phyloP scores from a whole-genome alignment of 1,284 basidiomycete species.

The Retiboletus flavoniger region DNA sequence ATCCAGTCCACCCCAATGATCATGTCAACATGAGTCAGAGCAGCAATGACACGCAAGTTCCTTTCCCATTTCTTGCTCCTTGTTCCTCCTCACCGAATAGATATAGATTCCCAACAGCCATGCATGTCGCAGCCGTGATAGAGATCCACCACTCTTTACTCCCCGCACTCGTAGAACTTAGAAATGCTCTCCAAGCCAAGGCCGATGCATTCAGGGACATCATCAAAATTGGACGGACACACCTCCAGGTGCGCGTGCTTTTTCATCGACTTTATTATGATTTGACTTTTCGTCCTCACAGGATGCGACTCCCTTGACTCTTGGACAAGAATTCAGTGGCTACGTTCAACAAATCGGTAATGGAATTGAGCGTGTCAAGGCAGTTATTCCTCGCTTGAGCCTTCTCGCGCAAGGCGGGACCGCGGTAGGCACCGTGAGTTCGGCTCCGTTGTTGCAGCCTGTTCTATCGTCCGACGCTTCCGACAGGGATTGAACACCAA shows the following conservation, averaged over 20 bases:
- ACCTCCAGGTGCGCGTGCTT: slow-evolving; percentile 67
- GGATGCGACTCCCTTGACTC: slow-evolving; percentile 97
- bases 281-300: slow-evolving; percentile 33
- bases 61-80: not conserved
- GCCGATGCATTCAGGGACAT: slow-evolving; percentile 81
- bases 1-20: slow-evolving; percentile 98
- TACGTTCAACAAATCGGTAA: slow-evolving; percentile 96
- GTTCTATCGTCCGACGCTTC: slow-evolving; percentile 4
- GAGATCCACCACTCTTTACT: slow-evolving; percentile 83
- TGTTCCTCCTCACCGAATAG: not conserved
- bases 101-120: slow-evolving; percentile 94
- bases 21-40: slow-evolving; percentile 99
- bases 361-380: slow-evolving; percentile 85
- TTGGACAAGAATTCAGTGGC: slow-evolving; percentile 98
- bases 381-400: slow-evolving; percentile 83
- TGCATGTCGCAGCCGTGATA: slow-evolving; percentile 96
- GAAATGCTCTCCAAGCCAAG: slow-evolving; percentile 83
- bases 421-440: slow-evolving; percentile 90
- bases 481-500: slow-evolving; percentile 91
- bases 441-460: not conserved
- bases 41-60: slow-evolving; percentile 90
- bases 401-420: slow-evolving; percentile 97
- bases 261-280: not conserved
- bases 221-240: slow-evolving; percentile 99
- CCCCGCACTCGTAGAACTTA: slow-evolving; percentile 84